Percentiles rank a stretch among this genome's conserved stretches.
These are phyloP conservation scores for Fusarium agapanthi DNA, from an alignment of 2,329 filamentous ascomycete species.

Conservation along the genomic window DNA sequence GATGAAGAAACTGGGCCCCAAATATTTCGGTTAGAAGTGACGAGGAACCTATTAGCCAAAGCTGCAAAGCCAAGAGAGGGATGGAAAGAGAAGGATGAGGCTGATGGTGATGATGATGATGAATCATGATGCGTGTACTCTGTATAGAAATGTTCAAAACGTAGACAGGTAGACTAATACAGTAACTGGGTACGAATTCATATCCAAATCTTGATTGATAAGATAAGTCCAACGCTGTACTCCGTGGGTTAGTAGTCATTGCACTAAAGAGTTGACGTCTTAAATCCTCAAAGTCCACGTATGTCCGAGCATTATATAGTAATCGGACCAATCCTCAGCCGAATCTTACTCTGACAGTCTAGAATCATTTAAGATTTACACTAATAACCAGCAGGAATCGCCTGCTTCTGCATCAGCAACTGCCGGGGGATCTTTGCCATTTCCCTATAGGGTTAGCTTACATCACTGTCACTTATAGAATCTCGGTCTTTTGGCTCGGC, in stretches of 20 bases:
- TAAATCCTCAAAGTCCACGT: not conserved
- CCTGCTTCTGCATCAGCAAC: not conserved
- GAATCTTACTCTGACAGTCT: conserved; percentile 5
- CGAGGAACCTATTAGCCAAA: conserved; percentile 49
- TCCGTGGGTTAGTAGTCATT: not conserved
- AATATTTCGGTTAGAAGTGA: conserved; percentile 48
- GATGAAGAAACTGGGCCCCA: conserved; percentile 45
- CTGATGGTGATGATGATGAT: not conserved
- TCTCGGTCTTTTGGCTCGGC: conserved; percentile 28
- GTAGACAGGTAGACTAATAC: not conserved
- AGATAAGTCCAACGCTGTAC: not conserved
- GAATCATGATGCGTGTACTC: not conserved
- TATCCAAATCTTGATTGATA: not conserved
- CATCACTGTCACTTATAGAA: not conserved
- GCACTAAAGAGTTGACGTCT: not conserved
- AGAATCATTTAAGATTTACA: not conserved
- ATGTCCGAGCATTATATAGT: not conserved
- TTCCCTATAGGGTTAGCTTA: conserved; percentile 6
- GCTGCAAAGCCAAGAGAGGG: conserved; percentile 41
- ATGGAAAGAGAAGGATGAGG: conserved; percentile 9
- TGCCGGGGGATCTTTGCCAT: not conserved
- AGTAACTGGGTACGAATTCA: not conserved
- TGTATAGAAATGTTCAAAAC: not conserved
- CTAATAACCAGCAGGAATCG: not conserved
- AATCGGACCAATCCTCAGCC: conserved; percentile 13